Conservation (phyloP, 2,329 filamentous ascomycete species). For the Alternaria viburni region DNA sequence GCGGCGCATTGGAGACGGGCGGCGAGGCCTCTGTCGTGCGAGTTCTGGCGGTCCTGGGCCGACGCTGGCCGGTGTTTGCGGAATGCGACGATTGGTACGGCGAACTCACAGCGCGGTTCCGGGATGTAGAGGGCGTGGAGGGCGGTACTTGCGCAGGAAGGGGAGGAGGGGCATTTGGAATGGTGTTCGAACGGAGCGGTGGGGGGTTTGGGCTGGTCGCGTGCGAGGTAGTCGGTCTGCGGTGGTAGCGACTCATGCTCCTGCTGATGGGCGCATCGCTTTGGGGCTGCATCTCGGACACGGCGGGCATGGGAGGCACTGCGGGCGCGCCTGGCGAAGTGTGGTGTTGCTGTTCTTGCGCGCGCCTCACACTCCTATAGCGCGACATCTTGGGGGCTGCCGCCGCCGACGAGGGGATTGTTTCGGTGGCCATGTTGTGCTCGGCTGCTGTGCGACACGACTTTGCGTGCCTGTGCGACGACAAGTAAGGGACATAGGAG, state of each 20-base stretch:
- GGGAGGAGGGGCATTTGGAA: conserved; percentile 18
- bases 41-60: conserved; percentile 33
- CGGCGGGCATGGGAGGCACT: conserved; percentile 31
- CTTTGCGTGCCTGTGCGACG: conserved; percentile 27
- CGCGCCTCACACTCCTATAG: conserved; percentile 63
- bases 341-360: conserved; percentile 40
- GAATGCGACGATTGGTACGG: conserved; percentile 27
- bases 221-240: conserved; percentile 39
- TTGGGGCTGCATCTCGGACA: conserved; percentile 28
- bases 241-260: conserved; percentile 52
- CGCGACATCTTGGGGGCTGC: conserved; percentile 59
- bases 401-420: conserved; percentile 29
- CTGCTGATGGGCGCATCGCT: conserved; percentile 36
- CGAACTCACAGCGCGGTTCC: conserved; percentile 38
- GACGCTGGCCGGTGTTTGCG: conserved; percentile 31
- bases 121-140: conserved; percentile 22
- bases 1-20: conserved; percentile 19
- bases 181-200: conserved; percentile 32
- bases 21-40: conserved; percentile 28
- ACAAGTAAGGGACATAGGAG: conserved; percentile 23
- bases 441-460: conserved; percentile 25
- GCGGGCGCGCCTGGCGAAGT: conserved; percentile 14
- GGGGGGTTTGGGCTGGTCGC: conserved; percentile 31
- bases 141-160: conserved; percentile 15
- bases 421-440: conserved; percentile 44